A percentile compares a stretch with the other conserved stretches of the same genome.
phyloP scores from a whole-genome alignment of 1,284 basidiomycete genomes.

The Trichosporon coremiiforme region DNA sequence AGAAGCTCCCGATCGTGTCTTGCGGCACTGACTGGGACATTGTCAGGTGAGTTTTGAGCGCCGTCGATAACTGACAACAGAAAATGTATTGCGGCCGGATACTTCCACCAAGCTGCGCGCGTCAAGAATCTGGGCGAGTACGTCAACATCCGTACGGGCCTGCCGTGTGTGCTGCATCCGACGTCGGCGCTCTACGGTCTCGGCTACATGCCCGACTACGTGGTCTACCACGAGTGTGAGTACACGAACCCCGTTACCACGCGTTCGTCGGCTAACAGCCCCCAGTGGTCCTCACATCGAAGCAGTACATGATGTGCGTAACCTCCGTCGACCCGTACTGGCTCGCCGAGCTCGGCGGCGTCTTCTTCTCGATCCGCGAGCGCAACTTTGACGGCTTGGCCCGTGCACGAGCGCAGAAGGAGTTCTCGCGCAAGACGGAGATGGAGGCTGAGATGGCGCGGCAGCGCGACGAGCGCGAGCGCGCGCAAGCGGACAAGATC shows the following conservation, averaged over 20 bases:
- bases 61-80: conserved; percentile 58
- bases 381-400: conserved; percentile 83
- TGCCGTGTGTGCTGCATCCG: conserved; percentile 72
- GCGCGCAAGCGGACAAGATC: conserved; percentile 64
- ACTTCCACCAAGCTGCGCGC: conserved; percentile 97
- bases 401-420: conserved; percentile 73
- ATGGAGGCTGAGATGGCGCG: conserved; percentile 81
- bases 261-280: conserved; percentile 21
- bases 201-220: conserved; percentile 94
- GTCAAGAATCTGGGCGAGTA: conserved; percentile 99
- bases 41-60: conserved; percentile 64
- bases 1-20: conserved; percentile 88
- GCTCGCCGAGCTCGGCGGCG: conserved; percentile 89
- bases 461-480: conserved; percentile 75
- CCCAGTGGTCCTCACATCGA: conserved; percentile 80
- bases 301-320: conserved; percentile 94
- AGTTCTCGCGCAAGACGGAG: conserved; percentile 86
- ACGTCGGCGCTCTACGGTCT: conserved; percentile 95
- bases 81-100: conserved; percentile 96
- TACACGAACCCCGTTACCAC: conserved; percentile 28
- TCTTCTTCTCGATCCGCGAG: conserved; percentile 93
- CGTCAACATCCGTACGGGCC: conserved; percentile 93
- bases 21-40: conserved; percentile 95
- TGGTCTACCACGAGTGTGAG: conserved; percentile 85
- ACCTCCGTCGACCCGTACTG: conserved; percentile 94